Conservation (phyloP, 768 basidiomycete species). For the Trametes cubensis region DNA sequence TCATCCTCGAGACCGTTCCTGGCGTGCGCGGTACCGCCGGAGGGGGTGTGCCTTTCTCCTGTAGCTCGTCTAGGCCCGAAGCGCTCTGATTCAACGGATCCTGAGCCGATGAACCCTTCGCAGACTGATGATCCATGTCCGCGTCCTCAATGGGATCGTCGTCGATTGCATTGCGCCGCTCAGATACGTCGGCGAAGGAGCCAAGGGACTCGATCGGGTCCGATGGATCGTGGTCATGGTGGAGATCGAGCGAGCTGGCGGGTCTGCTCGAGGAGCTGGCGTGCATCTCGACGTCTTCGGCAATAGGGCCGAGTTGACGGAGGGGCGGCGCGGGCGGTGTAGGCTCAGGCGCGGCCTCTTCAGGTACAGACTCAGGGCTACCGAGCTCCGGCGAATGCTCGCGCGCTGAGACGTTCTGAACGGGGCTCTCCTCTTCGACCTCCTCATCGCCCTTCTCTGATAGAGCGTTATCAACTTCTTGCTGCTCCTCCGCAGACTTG, state of each 20-base stretch:
- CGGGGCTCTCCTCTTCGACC: background rate
- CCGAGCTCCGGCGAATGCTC: slow-evolving; percentile 14
- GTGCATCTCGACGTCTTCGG: slow-evolving; percentile 4
- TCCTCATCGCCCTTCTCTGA: background rate
- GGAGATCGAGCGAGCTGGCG: slow-evolving; percentile 5
- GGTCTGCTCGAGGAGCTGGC: background rate
- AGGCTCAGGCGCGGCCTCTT: background rate
- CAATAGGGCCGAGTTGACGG: background rate
- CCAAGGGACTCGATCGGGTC: slow-evolving; percentile 48
- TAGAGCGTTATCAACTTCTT: slow-evolving; percentile 3
- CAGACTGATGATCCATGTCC: background rate
- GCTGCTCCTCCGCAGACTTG: background rate
- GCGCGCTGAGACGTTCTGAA: background rate
- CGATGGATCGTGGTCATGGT: slow-evolving; percentile 9
- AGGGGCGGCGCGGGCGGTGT: background rate
- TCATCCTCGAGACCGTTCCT: slow-evolving; percentile 46
- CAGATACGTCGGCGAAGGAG: slow-evolving; percentile 23
- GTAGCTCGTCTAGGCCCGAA: background rate
- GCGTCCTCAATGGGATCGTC: slow-evolving; percentile 38
- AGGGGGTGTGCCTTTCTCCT: slow-evolving; percentile 16
- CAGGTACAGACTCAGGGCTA: background rate
- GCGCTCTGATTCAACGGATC: background rate
- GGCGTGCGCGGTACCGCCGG: slow-evolving; percentile 33
- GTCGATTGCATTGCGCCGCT: slow-evolving; percentile 5
- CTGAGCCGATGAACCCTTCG: background rate